Base-by-base conservation (phyloP, 1,284 basidiomycete genomes). In the Cryptococcus sp. region DNA sequence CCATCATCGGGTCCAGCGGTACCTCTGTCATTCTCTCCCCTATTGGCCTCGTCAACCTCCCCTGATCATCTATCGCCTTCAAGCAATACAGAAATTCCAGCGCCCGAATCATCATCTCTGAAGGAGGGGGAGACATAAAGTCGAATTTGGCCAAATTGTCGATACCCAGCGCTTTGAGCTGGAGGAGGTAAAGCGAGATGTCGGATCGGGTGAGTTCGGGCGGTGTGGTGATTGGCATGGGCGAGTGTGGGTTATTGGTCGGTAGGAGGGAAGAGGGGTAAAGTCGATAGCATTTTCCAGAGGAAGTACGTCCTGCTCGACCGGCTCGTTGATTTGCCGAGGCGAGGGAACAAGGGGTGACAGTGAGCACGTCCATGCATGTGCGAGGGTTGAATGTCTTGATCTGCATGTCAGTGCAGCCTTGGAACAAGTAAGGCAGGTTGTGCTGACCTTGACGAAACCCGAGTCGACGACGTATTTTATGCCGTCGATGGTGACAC, bases 391-490 rank as follows among this genome's bases (percentile, higher is more conserved):
- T 89, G 68, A 84, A 91, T 2, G 83, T 84, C 47, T 87, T 82
- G 46, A 91, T 84, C 88, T 91, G 43, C n/a, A 23, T 14, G 36
- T 51, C 32, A 33, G 25, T 25, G n/a, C n/a, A 45, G 18, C 24
- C 24, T 2, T 32, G 32, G 11, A 12, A 25, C 51, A 43, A 49
- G 34, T 42, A 37, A 28, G 51, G 24, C 32, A 18, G 38, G 21
- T 16, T 33, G n/a, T 10, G 52, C 76, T 34, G 55, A 88, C 88
- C 80, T 98, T 98, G 56, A 94, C 92, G 62, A 92, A 89, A 3
- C 94, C 95, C 48, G 82, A 85, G 64, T 99, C 94, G 4, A 98
- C 79, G n/a, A 99, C 93, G 65, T 85, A 97, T 59, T 85, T 85
- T 56, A 98, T 85, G 1, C 91, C 91, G 43, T 97, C 90, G 50